Base-by-base conservation (phyloP, 1,139 yeast genomes). In the Suhomyces wounanorum region DNA sequence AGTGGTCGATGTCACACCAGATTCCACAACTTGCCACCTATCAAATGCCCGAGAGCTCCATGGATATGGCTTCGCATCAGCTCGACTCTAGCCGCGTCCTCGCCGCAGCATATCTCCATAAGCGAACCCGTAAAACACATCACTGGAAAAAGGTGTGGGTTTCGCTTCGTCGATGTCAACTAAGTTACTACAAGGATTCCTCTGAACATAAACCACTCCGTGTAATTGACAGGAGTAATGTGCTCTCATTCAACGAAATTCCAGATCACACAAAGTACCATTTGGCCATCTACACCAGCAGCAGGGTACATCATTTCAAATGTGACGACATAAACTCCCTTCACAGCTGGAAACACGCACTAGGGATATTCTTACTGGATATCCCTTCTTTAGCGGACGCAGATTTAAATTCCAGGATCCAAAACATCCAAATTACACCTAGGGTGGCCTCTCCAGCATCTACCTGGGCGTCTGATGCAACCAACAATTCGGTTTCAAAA, bases 61-160 rank as follows among this genome's bases (percentile, higher is more conserved):
- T n/a, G 42, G 33, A 40, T 10, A 14, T 25, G 9, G 42, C 42
- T n/a, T 26, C 33, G 42, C 33, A 40, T 17, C 42, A 40, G 33
- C 42, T 40, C 23, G 42, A 40, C 33, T 40, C 42, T 14, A 40
- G 30, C 42, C 35, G 42, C 49, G 21, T 55, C 9, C 45, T 57
- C 18, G 52, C 52, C 7, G 47, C 55, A 14, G 30, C 49, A 5
- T 55, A 46, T 44, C 52, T 68, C 14, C 51, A 54, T 39, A 68
- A 69, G 47, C 57, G 67, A 36, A 59, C 65, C 16, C 57, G 58
- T 28, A 62, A 55, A 45, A 64, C 70, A 8, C 66, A 63, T 47
- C 66, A 61, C 44, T 82, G 85, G 85, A 76, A 73, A 57, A 69
- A 72, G 52, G 66, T 73, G 38, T 84, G 89, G 89, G 80, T 82